Evolutionary conservation across 2,329 filamentous ascomycete species (phyloP).

Genomic region (Ascosphaera apis): DNA sequence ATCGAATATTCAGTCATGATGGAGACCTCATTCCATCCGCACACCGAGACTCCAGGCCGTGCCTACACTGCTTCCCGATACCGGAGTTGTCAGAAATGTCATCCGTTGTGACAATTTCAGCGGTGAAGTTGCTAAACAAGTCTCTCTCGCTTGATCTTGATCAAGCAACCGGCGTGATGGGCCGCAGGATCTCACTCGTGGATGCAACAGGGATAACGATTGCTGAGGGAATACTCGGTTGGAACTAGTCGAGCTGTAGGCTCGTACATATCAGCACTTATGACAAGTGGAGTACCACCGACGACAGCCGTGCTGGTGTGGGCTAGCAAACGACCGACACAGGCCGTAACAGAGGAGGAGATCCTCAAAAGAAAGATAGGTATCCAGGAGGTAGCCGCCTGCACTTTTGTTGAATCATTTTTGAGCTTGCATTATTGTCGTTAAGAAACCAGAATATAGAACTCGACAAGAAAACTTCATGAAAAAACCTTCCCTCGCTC

Average conservation of each 20-base stretch:
- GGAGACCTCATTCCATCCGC: slow-evolving; percentile 2
- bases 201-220: slow-evolving; percentile 2
- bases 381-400: too few relatives aligned
- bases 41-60: slow-evolving; percentile 1
- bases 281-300: too few relatives aligned
- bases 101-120: background rate
- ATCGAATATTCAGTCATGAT: background rate
- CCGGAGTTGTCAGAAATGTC: background rate
- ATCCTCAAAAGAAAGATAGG: too few relatives aligned
- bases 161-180: slow-evolving; percentile 2
- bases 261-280: too few relatives aligned
- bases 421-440: too few relatives aligned
- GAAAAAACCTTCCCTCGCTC: too few relatives aligned
- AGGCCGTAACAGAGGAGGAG: too few relatives aligned
- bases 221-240: slow-evolving; percentile 4
- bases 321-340: too few relatives aligned
- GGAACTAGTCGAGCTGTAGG: background rate
- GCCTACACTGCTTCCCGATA: slow-evolving; percentile 1
- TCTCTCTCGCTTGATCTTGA: background rate
- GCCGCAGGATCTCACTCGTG: slow-evolving; percentile 3
- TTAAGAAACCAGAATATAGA: too few relatives aligned
- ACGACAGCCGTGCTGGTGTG: too few relatives aligned
- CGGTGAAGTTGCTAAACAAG: background rate
- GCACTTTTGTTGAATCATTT: too few relatives aligned
- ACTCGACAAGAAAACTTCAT: too few relatives aligned